Conservation (phyloP, 306 rosid species). For the Dalbergia cochinchinensis region DNA sequence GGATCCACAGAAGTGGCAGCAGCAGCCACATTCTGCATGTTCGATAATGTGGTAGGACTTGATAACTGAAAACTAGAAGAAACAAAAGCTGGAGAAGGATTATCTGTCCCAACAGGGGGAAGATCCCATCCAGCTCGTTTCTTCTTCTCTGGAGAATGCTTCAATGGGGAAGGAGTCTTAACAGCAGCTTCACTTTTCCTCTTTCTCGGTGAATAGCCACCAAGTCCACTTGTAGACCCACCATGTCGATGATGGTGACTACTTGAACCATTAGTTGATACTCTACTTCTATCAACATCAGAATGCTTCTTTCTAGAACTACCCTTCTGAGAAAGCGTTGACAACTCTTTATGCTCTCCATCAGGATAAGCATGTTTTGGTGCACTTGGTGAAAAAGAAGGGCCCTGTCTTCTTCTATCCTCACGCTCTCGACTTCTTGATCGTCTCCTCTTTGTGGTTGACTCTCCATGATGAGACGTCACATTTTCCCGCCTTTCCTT, state of each 20-base stretch:
- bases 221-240: slow-evolving; percentile 76
- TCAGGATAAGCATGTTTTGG: slow-evolving; percentile 51
- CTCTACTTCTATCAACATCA: slow-evolving; percentile 63
- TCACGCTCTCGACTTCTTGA: slow-evolving; percentile 71
- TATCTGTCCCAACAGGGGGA: slow-evolving; percentile 60
- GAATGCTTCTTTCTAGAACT: slow-evolving; percentile 64
- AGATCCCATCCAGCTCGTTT: slow-evolving; percentile 89
- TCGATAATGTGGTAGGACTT: slow-evolving; percentile 55
- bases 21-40: slow-evolving; percentile 54
- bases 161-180: slow-evolving; percentile 84
- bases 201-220: slow-evolving; percentile 99
- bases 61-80: slow-evolving; percentile 63
- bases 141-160: slow-evolving; percentile 72
- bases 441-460: slow-evolving; percentile 65
- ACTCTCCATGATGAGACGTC: slow-evolving; percentile 63
- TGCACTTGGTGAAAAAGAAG: slow-evolving; percentile 63
- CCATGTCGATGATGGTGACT: slow-evolving; percentile 67
- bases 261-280: slow-evolving; percentile 73
- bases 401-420: slow-evolving; percentile 63
- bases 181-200: slow-evolving; percentile 81
- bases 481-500: slow-evolving; percentile 58
- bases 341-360: slow-evolving; percentile 53
- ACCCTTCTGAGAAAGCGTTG: slow-evolving; percentile 56
- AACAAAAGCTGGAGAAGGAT: slow-evolving; percentile 57
- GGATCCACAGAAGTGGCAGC: slow-evolving; percentile 58